A percentile compares a stretch with the other conserved stretches of the same genome.
These are phyloP conservation scores for Phytopythium cucurbitacearum DNA, from an alignment of 352 stramenopile species.

Conservation along the genomic window DNA sequence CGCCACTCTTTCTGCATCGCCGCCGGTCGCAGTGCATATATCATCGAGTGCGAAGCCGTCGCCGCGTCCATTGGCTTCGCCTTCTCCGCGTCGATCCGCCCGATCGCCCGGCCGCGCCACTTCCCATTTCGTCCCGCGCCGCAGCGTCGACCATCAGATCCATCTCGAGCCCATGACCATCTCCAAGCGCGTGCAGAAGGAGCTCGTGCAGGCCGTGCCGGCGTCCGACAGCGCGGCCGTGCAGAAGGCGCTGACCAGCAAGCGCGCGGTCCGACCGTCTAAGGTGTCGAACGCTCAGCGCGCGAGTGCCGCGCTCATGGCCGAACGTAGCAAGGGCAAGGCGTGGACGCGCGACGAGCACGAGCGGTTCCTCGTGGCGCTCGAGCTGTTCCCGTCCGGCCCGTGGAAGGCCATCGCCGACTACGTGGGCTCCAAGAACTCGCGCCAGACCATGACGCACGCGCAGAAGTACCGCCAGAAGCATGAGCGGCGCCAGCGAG, in stretches of 20 bases:
- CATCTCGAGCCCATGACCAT: conserved; percentile 30
- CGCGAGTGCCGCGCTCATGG: conserved; percentile 11
- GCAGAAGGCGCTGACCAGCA: conserved; percentile 15
- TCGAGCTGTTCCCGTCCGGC: conserved; percentile 49
- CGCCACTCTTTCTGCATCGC: no score
- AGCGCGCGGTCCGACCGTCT: conserved; percentile 3
- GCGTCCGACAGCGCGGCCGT: conserved; percentile 22
- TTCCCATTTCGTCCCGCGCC: conserved; percentile 15
- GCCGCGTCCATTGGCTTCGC: no score
- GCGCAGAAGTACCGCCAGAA: conserved; percentile 92
- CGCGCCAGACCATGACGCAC: conserved; percentile 92
- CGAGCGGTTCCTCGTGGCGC: conserved; percentile 48
- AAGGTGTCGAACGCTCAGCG: conserved; percentile 4
- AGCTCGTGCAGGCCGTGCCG: conserved; percentile 38
- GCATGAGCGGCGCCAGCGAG: conserved; percentile 45
- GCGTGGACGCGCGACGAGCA: conserved; percentile 53
- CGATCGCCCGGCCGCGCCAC: not conserved
- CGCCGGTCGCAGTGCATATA: no score
- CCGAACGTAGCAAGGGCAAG: conserved; percentile 52
- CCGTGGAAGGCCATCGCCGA: conserved; percentile 61
- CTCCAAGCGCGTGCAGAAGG: conserved; percentile 54
- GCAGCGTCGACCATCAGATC: not conserved
- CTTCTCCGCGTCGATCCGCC: no score
- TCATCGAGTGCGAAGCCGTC: no score
- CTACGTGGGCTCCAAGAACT: conserved; percentile 59